These are phyloP conservation scores for Epichloe scottii DNA, from an alignment of 2,329 filamentous ascomycete genomes.

Conservation along the genomic window DNA sequence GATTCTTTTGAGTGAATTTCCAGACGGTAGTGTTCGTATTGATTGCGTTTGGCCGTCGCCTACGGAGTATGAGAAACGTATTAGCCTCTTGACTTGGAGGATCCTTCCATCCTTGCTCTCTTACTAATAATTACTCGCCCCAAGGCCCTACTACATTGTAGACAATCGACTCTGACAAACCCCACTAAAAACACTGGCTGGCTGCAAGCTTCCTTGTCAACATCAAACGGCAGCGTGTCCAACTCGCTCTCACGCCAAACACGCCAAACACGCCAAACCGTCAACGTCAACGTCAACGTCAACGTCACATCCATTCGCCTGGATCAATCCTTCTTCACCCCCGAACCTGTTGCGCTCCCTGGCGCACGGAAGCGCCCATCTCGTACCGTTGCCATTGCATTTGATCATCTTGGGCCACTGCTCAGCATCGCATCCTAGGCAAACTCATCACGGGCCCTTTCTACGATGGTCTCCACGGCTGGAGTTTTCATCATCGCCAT, in stretches of 20 bases:
- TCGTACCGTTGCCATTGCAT: not conserved
- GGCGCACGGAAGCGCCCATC: not conserved
- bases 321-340: no score
- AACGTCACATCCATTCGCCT: not conserved
- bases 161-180: no score
- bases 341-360: no score
- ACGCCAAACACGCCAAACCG: no score
- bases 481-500: conserved; percentile 64
- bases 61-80: no score
- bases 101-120: no score
- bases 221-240: not conserved
- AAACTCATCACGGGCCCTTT: not conserved
- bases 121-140: no score
- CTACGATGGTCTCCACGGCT: conserved; percentile 42
- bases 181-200: not conserved
- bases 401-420: not conserved
- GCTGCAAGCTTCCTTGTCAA: no score
- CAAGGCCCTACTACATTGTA: no score
- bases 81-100: no score
- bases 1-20: not conserved
- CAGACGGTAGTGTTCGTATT: not conserved
- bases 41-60: no score
- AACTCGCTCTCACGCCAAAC: no score
- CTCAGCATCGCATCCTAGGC: not conserved
- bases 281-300: not conserved